A percentile compares a stretch with the other conserved stretches of the same genome.
Conservation (phyloP, 2,329 filamentous ascomycete genomes). For the Aspergillus fischeri region DNA sequence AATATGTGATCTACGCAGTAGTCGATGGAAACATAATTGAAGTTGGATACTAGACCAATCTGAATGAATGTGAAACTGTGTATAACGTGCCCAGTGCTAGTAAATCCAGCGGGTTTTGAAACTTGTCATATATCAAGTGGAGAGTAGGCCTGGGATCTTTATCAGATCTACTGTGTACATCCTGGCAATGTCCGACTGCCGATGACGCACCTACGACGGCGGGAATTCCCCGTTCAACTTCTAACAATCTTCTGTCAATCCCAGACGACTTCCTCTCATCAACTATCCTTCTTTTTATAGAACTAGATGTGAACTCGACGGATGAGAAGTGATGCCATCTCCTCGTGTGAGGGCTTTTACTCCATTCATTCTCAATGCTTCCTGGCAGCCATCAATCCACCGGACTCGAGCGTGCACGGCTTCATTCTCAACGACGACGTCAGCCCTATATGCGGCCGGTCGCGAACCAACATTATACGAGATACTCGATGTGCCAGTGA, state of each 20-base stretch:
- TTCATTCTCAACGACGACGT: conserved; percentile 45
- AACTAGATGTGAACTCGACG: conserved; percentile 6
- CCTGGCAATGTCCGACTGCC: not conserved
- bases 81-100: no score
- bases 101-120: not conserved
- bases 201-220: conserved; percentile 21
- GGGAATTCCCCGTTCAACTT: conserved; percentile 8
- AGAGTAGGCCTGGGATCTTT: not conserved
- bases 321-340: conserved; percentile 19
- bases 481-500: conserved; percentile 65
- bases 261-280: not conserved
- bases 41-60: no score
- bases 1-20: no score
- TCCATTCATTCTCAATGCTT: conserved; percentile 2
- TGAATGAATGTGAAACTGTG: no score
- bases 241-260: not conserved
- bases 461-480: conserved; percentile 69
- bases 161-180: conserved; percentile 9
- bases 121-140: not conserved
- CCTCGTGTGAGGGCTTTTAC: conserved; percentile 16
- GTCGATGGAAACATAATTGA: no score
- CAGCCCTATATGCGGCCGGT: conserved; percentile 20
- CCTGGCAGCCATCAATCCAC: conserved; percentile 1
- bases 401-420: not conserved
- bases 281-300: not conserved